Evolutionary conservation across 2,329 filamentous ascomycete species (phyloP).

Genomic region (Diaporthe citrichinensis): DNA sequence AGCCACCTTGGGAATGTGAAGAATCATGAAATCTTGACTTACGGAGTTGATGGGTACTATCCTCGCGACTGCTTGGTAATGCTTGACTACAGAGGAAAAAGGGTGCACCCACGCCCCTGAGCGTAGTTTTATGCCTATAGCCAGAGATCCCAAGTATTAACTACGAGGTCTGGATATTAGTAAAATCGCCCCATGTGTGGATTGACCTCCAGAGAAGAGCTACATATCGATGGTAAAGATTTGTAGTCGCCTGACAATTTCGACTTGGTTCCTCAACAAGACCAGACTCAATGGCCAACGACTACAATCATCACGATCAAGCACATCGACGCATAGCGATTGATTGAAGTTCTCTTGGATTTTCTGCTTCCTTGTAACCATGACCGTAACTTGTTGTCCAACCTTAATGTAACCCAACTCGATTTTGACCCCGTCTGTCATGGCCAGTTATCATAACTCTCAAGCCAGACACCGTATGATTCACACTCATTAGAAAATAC

Average conservation of each 20-base stretch:
- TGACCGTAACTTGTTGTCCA: slow-evolving; percentile 2
- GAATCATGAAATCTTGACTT: background rate
- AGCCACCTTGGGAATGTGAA: too few relatives aligned
- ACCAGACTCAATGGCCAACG: background rate
- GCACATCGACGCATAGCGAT: too few relatives aligned
- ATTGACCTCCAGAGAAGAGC: background rate
- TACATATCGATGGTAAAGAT: too few relatives aligned
- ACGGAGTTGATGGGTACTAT: background rate
- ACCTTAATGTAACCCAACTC: slow-evolving; percentile 18
- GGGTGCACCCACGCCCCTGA: background rate
- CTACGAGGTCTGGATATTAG: too few relatives aligned
- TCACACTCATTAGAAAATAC: slow-evolving; percentile 29
- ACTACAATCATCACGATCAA: background rate
- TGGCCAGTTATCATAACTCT: background rate
- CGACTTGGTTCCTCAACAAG: background rate
- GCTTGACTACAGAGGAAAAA: background rate
- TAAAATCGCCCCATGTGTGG: background rate
- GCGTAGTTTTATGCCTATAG: background rate
- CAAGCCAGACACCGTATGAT: slow-evolving; percentile 8
- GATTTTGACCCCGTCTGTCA: slow-evolving; percentile 26
- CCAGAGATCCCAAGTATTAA: background rate
- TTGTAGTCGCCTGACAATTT: background rate
- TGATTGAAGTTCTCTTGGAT: slow-evolving; percentile 6
- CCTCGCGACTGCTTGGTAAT: background rate
- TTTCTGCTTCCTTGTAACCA: background rate